Evolutionary conservation across 1,284 basidiomycete genomes (phyloP).

Genomic region (Phaffia rhodozyma): DNA sequence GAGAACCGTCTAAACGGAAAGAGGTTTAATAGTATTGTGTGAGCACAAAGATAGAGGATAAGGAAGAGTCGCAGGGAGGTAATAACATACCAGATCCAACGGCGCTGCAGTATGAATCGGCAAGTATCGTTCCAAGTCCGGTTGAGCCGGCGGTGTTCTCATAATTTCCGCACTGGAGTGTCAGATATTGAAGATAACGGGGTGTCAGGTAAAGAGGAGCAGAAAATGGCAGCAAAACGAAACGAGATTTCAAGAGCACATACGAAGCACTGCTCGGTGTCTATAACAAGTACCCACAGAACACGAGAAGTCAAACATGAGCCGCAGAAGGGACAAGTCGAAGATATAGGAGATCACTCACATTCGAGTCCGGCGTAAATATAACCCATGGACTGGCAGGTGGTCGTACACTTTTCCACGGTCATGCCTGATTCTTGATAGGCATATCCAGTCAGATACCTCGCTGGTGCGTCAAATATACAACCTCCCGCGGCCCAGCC

Average conservation of each 20-base stretch:
- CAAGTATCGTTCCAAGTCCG: not conserved
- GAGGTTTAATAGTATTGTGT: not conserved
- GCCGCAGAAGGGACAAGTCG: not conserved
- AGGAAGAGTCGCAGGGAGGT: not conserved
- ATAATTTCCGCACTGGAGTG: not conserved
- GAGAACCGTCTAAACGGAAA: conserved; percentile 6
- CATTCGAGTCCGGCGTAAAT: conserved; percentile 23
- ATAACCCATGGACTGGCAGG: conserved; percentile 21
- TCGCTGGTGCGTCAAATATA: not conserved
- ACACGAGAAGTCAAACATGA: no score
- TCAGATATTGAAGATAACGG: not conserved
- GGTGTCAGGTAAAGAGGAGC: not conserved
- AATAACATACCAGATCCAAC: not conserved
- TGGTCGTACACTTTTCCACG: conserved; percentile 18
- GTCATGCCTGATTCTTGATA: conserved; percentile 16
- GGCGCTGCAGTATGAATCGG: not conserved
- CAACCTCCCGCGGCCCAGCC: conserved; percentile 6
- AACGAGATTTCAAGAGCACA: not conserved
- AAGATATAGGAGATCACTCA: not conserved
- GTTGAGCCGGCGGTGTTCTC: not conserved
- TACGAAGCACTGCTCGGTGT: not conserved
- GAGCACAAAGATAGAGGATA: not conserved
- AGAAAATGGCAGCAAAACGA: not conserved
- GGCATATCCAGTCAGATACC: not conserved
- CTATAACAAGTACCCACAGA: not conserved